Evolutionary conservation across 73 alveolate species (phyloP).

Genomic region (Diophrys sp.): DNA sequence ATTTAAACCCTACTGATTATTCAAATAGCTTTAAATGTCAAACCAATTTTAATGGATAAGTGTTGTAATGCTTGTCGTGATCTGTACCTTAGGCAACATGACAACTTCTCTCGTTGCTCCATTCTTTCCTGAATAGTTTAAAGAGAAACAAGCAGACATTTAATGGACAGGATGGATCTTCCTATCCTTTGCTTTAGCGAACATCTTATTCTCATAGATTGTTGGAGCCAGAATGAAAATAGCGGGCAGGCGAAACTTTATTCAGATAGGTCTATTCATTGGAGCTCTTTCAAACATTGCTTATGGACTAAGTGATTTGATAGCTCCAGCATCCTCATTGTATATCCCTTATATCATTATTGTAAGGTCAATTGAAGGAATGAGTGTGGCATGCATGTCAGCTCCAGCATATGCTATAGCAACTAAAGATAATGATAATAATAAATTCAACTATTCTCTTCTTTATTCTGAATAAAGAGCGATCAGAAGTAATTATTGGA

Average conservation of each 20-base stretch:
- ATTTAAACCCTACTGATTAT: no score
- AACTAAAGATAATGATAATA: no score
- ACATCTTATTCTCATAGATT: not conserved
- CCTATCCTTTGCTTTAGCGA: not conserved
- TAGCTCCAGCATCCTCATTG: not conserved
- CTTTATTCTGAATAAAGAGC: no score
- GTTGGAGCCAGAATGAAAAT: not conserved
- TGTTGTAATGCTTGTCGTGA: no score
- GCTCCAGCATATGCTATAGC: not conserved
- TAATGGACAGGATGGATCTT: not conserved
- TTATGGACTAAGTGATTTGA: not conserved
- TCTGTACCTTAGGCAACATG: no score
- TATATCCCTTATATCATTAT: not conserved
- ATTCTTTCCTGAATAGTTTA: not conserved
- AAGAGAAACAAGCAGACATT: not conserved
- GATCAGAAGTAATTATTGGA: no score
- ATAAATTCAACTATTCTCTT: no score
- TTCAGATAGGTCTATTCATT: not conserved
- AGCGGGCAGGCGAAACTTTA: not conserved
- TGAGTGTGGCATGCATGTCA: not conserved
- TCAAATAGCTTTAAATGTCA: no score
- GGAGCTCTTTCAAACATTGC: not conserved
- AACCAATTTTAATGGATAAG: no score
- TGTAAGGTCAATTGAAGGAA: not conserved
- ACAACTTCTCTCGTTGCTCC: not conserved